Percentiles rank a stretch among this genome's conserved stretches.
phyloP scores from a whole-genome alignment of 2,329 filamentous ascomycete species.

The Stemphylium lycopersici region DNA sequence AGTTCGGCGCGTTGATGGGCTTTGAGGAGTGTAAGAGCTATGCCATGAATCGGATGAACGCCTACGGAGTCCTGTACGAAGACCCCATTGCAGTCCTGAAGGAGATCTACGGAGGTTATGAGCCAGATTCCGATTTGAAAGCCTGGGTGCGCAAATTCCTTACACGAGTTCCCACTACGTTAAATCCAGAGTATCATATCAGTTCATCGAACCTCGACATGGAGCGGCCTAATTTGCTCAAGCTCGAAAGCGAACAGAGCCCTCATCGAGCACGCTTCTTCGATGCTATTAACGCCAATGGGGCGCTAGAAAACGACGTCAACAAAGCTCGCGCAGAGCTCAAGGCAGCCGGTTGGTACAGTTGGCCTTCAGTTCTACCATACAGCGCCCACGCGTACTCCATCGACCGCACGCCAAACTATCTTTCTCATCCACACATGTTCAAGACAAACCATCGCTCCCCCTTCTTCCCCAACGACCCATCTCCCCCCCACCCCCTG shows the following conservation, averaged over 20 bases:
- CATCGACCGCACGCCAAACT: neutral
- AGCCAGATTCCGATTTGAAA: slow-evolving; percentile 31
- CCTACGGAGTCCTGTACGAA: slow-evolving; percentile 38
- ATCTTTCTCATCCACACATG: neutral
- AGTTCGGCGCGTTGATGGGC: slow-evolving; percentile 41
- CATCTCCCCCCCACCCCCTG: neutral
- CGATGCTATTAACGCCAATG: slow-evolving; percentile 21
- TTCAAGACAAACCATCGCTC: neutral
- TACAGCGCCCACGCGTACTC: neutral
- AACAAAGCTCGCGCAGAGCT: slow-evolving; percentile 27
- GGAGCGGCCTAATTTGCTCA: slow-evolving; percentile 31
- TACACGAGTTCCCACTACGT: slow-evolving; percentile 4
- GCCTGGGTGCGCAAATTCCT: slow-evolving; percentile 33
- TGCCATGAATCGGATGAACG: slow-evolving; percentile 43
- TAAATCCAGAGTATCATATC: neutral
- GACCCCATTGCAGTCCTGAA: slow-evolving; percentile 46
- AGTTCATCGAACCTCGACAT: neutral
- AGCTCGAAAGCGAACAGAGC: slow-evolving; percentile 28
- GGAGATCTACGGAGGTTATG: slow-evolving; percentile 40
- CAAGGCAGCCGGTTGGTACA: slow-evolving; percentile 14
- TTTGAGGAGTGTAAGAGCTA: slow-evolving; percentile 47
- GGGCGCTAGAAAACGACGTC: slow-evolving; percentile 31
- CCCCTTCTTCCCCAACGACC: neutral
- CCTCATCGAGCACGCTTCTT: slow-evolving; percentile 19
- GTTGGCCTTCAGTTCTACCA: neutral